phyloP scores from a whole-genome alignment of 2,329 filamentous ascomycete genomes.

The Chaetothyriales sp. region DNA sequence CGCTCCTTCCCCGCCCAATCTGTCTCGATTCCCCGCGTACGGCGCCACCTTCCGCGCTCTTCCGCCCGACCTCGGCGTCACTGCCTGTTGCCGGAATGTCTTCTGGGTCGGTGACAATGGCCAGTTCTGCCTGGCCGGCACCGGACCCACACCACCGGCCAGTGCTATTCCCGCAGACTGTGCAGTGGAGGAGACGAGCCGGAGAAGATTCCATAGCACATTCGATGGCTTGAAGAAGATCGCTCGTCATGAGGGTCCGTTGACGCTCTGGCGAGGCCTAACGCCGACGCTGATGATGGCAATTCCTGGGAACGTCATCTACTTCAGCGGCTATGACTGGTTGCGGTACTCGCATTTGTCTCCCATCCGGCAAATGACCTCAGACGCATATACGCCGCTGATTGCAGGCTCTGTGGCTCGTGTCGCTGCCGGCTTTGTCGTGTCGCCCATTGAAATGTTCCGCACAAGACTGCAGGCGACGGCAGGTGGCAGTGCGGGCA shows the following conservation, averaged over 20 bases:
- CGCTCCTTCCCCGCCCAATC: slow-evolving; percentile 39
- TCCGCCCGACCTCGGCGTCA: slow-evolving; percentile 77
- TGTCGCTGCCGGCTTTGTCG: slow-evolving; percentile 64
- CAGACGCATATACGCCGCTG: slow-evolving; percentile 64
- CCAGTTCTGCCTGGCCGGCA: slow-evolving; percentile 63
- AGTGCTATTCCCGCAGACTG: slow-evolving; percentile 49
- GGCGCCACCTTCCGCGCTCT: slow-evolving; percentile 48
- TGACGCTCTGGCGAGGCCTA: slow-evolving; percentile 80
- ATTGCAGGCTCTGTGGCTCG: slow-evolving; percentile 67
- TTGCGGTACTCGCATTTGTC: slow-evolving; percentile 60
- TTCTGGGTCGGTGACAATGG: slow-evolving; percentile 86
- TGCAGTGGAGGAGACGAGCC: slow-evolving; percentile 74
- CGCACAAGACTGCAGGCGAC: slow-evolving; percentile 82
- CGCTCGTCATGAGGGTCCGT: slow-evolving; percentile 75
- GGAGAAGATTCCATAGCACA: slow-evolving; percentile 75
- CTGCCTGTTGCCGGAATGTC: slow-evolving; percentile 88
- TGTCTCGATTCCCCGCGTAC: slow-evolving; percentile 42
- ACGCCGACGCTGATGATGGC: slow-evolving; percentile 93
- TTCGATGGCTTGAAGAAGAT: slow-evolving; percentile 90
- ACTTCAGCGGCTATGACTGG: slow-evolving; percentile 97
- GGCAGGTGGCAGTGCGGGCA: slow-evolving; percentile 38
- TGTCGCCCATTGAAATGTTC: slow-evolving; percentile 88
- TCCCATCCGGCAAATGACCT: slow-evolving; percentile 51
- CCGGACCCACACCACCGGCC: slow-evolving; percentile 27
- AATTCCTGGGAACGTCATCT: slow-evolving; percentile 90